These are phyloP conservation scores for Ophidiomyces ophidiicola DNA, from an alignment of 2,329 filamentous ascomycete genomes.

Conservation along the genomic window DNA sequence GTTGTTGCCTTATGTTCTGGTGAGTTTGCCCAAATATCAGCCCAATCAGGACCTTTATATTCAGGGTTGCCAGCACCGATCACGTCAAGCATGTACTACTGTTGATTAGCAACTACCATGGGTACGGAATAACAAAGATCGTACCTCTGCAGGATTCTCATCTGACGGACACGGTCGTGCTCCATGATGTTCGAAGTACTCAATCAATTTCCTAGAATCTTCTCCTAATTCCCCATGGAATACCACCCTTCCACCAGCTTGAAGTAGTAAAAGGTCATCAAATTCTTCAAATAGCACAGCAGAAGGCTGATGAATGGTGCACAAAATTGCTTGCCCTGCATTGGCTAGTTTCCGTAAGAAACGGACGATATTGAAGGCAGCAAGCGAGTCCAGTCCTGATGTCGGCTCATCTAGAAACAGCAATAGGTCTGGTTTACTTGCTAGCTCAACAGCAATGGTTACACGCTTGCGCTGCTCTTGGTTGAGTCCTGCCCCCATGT, in stretches of 20 bases:
- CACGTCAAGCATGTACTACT: conserved; percentile 67
- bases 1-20: conserved; percentile 37
- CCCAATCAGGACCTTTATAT: conserved; percentile 51
- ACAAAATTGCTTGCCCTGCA: conserved; percentile 78
- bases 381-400: conserved; percentile 55
- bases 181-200: conserved; percentile 55
- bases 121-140: conserved; percentile 19
- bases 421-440: conserved; percentile 48
- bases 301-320: conserved; percentile 85
- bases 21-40: conserved; percentile 47
- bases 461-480: conserved; percentile 56
- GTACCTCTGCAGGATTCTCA: conserved; percentile 57
- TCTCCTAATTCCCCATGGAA: conserved; percentile 78
- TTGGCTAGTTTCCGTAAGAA: conserved; percentile 51
- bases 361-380: conserved; percentile 52
- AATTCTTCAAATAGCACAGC: conserved; percentile 80
- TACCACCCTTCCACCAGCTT: conserved; percentile 62
- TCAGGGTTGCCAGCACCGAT: conserved; percentile 53
- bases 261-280: conserved; percentile 65
- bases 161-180: conserved; percentile 46
- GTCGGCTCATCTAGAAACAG: conserved; percentile 54
- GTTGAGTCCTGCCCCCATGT: conserved; percentile 47
- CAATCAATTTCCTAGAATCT: conserved; percentile 58
- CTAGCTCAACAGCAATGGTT: conserved; percentile 51
- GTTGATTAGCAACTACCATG: conserved; percentile 15